These are phyloP conservation scores for Trichoderma oligosporum DNA, from an alignment of 2,329 filamentous ascomycete genomes.

Conservation along the genomic window DNA sequence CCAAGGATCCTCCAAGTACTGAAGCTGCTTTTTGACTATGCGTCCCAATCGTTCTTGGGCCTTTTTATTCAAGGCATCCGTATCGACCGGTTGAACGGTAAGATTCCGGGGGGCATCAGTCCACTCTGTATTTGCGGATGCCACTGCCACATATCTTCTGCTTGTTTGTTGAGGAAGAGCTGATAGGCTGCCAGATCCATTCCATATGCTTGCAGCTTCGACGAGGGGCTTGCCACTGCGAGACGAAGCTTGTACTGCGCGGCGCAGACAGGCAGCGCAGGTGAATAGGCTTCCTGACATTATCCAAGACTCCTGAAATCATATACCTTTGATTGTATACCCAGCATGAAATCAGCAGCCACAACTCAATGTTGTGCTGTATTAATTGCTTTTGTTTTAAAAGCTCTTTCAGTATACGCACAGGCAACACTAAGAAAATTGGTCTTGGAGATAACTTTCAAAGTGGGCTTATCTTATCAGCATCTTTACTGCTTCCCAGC, in stretches of 20 bases:
- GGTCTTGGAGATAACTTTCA: background rate
- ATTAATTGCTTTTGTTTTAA: too few relatives aligned
- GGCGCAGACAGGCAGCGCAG: slow-evolving; percentile 27
- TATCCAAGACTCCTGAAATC: background rate
- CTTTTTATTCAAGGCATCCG: slow-evolving; percentile 22
- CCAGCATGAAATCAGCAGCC: too few relatives aligned
- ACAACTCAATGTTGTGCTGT: too few relatives aligned
- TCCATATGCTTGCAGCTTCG: background rate
- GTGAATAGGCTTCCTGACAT: slow-evolving; percentile 5
- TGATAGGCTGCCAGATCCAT: background rate
- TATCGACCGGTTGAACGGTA: slow-evolving; percentile 21
- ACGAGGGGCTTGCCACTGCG: slow-evolving; percentile 1
- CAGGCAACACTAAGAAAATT: background rate
- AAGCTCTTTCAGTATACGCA: too few relatives aligned
- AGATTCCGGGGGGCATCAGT: slow-evolving; percentile 27
- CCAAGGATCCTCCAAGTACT: slow-evolving; percentile 65
- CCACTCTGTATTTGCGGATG: slow-evolving; percentile 2
- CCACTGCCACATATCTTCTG: slow-evolving; percentile 21
- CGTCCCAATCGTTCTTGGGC: slow-evolving; percentile 33
- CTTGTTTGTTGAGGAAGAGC: slow-evolving; percentile 18
- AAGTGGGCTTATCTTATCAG: slow-evolving; percentile 9
- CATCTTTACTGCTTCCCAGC: background rate
- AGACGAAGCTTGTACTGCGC: slow-evolving; percentile 24
- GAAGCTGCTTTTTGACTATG: slow-evolving; percentile 53
- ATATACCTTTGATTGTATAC: background rate